Conservation (phyloP, 1,284 basidiomycete genomes). For the Tylopilus sp. region DNA sequence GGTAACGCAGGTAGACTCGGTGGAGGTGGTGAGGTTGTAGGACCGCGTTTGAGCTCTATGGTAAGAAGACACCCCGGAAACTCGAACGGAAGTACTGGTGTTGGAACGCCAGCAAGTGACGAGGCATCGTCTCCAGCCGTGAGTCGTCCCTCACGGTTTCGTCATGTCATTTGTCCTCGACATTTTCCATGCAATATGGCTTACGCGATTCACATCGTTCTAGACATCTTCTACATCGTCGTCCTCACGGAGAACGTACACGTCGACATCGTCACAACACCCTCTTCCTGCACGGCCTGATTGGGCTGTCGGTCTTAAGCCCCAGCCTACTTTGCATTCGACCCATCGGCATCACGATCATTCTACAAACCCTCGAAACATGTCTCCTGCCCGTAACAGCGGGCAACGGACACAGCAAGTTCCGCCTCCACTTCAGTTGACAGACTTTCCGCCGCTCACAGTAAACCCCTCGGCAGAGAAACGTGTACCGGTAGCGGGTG, state of each 20-base stretch:
- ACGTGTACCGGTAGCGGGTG: slow-evolving; percentile 51
- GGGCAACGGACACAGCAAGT: slow-evolving; percentile 34
- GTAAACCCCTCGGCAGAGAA: slow-evolving; percentile 43
- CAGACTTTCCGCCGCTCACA: slow-evolving; percentile 70
- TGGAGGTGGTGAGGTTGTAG: slow-evolving; percentile 46
- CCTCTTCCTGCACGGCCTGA: slow-evolving; percentile 76
- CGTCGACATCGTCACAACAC: slow-evolving; percentile 69
- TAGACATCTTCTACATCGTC: slow-evolving; percentile 74
- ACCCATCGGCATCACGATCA: slow-evolving; percentile 45
- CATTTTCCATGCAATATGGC: neutral
- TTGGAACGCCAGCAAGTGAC: slow-evolving; percentile 61
- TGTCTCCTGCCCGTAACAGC: slow-evolving; percentile 40
- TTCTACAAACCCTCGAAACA: slow-evolving; percentile 35
- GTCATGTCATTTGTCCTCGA: slow-evolving; percentile 1
- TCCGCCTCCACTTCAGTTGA: slow-evolving; percentile 50
- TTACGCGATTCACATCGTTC: slow-evolving; percentile 11
- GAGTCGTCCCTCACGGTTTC: slow-evolving; percentile 36
- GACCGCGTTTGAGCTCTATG: slow-evolving; percentile 55
- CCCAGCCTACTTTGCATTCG: slow-evolving; percentile 58
- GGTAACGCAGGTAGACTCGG: slow-evolving; percentile 17
- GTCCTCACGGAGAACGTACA: slow-evolving; percentile 69
- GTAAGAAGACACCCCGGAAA: slow-evolving; percentile 51
- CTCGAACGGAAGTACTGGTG: slow-evolving; percentile 47
- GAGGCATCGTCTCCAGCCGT: slow-evolving; percentile 72
- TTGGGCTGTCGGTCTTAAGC: slow-evolving; percentile 78